These are phyloP conservation scores for Wickerhamomyces bisporus DNA, from an alignment of 805 yeast species.

Conservation along the genomic window DNA sequence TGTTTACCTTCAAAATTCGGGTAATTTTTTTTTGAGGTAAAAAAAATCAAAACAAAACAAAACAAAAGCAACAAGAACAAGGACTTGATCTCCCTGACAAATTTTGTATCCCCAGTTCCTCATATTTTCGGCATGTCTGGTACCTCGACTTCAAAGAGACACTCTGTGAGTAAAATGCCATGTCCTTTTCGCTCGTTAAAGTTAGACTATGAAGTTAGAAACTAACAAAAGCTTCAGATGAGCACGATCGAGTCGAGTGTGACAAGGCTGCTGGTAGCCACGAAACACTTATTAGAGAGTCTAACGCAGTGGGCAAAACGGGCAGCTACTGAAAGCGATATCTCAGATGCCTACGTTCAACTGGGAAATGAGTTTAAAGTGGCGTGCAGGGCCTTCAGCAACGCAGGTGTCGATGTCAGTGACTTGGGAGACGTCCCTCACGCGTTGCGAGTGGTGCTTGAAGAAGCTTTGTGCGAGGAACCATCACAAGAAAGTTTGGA, in stretches of 20 bases:
- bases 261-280: constrained; percentile 74
- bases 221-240: constrained; percentile 21
- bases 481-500: constrained; percentile 84
- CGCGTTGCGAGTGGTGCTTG: constrained; percentile 71
- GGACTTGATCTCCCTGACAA: too few relatives aligned
- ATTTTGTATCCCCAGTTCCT: too few relatives aligned
- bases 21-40: too few relatives aligned
- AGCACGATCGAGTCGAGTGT: constrained; percentile 73
- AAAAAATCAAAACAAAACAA: too few relatives aligned
- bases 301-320: constrained; percentile 87
- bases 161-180: constrained; percentile 18
- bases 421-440: constrained; percentile 92
- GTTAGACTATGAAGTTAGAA: too few relatives aligned
- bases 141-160: constrained; percentile 19
- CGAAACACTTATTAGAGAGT: constrained; percentile 82
- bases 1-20: too few relatives aligned
- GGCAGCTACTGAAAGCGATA: constrained; percentile 74
- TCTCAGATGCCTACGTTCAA: constrained; percentile 85
- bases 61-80: too few relatives aligned
- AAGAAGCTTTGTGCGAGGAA: constrained; percentile 77
- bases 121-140: constrained; percentile 7
- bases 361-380: constrained; percentile 91
- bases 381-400: constrained; percentile 72
- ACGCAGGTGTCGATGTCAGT: constrained; percentile 72
- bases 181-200: too few relatives aligned